Evolutionary conservation across 2,329 filamentous ascomycete genomes (phyloP).

Genomic region (Karstenula rhodostoma): DNA sequence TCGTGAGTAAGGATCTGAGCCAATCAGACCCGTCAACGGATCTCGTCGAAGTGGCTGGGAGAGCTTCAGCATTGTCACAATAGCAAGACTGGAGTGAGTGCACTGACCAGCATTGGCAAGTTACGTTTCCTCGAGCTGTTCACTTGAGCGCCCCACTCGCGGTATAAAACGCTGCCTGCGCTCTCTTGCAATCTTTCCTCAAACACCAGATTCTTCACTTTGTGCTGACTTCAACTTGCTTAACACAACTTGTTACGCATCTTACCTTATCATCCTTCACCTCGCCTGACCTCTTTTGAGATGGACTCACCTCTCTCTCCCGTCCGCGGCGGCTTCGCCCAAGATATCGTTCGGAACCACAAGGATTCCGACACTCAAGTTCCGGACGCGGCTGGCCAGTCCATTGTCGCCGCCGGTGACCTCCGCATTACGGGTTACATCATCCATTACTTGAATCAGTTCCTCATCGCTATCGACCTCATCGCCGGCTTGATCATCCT

Average conservation of each 20-base stretch:
- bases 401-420: not conserved
- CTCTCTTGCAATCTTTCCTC: slow-evolving; percentile 3
- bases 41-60: not conserved
- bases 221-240: too few relatives aligned
- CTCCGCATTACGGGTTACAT: not conserved
- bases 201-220: not conserved
- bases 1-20: not conserved
- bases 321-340: not conserved
- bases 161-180: not conserved
- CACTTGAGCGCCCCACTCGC: not conserved
- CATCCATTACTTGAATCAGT: not conserved
- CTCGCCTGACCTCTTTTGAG: not conserved
- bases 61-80: not conserved
- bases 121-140: not conserved
- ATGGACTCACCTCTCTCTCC: not conserved
- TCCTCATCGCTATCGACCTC: not conserved
- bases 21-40: not conserved
- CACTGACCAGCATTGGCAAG: not conserved
- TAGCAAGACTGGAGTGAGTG: slow-evolving; percentile 1
- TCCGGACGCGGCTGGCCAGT: not conserved
- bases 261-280: not conserved
- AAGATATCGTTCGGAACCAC: not conserved
- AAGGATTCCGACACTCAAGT: not conserved
- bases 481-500: not conserved
- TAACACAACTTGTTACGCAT: not conserved